Conservation (phyloP, 805 yeast genomes). For the Yamadazyma tumulicola region DNA sequence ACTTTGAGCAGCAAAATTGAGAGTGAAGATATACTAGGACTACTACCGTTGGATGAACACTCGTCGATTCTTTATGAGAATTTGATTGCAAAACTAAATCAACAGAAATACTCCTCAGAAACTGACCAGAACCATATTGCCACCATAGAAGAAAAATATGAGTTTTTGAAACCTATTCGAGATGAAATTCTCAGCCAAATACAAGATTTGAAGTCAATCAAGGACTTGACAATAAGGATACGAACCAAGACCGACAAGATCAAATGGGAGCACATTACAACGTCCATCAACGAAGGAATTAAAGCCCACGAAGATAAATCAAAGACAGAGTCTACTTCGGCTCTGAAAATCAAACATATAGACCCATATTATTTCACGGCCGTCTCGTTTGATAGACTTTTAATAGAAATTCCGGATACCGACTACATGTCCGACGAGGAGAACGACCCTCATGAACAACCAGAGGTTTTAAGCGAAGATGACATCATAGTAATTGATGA, state of each 20-base stretch:
- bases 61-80: background rate
- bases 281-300: conserved; percentile 31
- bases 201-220: background rate
- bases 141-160: conserved; percentile 10
- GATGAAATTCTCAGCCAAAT: conserved; percentile 9
- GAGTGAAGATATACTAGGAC: conserved; percentile 37
- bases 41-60: conserved; percentile 20
- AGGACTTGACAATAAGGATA: conserved; percentile 3
- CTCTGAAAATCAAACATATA: conserved; percentile 38
- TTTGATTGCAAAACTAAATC: conserved; percentile 1
- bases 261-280: conserved; percentile 27
- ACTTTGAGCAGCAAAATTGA: conserved; percentile 43
- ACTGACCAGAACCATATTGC: background rate
- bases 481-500: background rate
- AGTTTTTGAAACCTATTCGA: conserved; percentile 30
- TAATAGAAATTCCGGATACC: conserved; percentile 15
- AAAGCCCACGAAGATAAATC: conserved; percentile 29
- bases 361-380: conserved; percentile 55
- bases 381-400: conserved; percentile 29
- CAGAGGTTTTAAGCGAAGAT: background rate
- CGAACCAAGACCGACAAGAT: conserved; percentile 3
- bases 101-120: background rate
- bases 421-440: conserved; percentile 16
- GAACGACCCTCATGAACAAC: conserved; percentile 3
- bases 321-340: conserved; percentile 31